These are phyloP conservation scores for Xylariaceae sp. DNA, from an alignment of 2,329 filamentous ascomycete genomes.

Conservation along the genomic window DNA sequence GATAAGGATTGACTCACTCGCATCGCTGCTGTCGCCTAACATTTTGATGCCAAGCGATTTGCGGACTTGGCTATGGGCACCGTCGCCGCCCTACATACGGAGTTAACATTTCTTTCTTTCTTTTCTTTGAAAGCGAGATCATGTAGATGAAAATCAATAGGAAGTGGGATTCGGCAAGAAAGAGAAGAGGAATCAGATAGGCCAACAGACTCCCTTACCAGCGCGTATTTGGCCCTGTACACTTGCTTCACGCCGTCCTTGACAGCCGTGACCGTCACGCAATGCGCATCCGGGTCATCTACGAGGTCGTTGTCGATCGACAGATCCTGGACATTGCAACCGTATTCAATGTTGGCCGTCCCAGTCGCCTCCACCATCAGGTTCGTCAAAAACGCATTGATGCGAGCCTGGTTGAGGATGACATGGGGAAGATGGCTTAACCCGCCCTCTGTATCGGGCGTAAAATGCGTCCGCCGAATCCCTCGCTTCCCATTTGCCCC, in stretches of 20 bases:
- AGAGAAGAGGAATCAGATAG: not conserved
- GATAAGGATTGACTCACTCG: conserved; percentile 8
- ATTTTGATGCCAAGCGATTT: conserved; percentile 49
- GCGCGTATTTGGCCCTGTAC: conserved; percentile 45
- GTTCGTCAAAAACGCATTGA: conserved; percentile 50
- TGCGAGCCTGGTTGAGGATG: conserved; percentile 50
- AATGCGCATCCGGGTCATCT: conserved; percentile 36
- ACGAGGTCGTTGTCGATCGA: conserved; percentile 39
- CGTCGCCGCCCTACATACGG: conserved; percentile 37
- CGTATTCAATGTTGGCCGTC: conserved; percentile 47
- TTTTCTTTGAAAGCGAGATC: too few relatives aligned
- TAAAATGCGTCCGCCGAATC: conserved; percentile 43
- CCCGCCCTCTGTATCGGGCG: conserved; percentile 49
- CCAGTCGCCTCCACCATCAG: conserved; percentile 41
- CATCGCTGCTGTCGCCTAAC: conserved; percentile 39
- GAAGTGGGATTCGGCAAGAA: not conserved
- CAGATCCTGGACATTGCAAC: conserved; percentile 44
- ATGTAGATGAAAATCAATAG: too few relatives aligned
- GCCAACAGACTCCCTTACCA: conserved; percentile 36
- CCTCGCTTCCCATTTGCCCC: conserved; percentile 3
- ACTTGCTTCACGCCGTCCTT: conserved; percentile 36
- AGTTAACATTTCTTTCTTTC: not conserved
- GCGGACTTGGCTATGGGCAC: conserved; percentile 47
- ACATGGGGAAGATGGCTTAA: conserved; percentile 51
- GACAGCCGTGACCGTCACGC: conserved; percentile 39